phyloP scores from a whole-genome alignment of 345 rosid genomes.

The Raphanus sativus region DNA sequence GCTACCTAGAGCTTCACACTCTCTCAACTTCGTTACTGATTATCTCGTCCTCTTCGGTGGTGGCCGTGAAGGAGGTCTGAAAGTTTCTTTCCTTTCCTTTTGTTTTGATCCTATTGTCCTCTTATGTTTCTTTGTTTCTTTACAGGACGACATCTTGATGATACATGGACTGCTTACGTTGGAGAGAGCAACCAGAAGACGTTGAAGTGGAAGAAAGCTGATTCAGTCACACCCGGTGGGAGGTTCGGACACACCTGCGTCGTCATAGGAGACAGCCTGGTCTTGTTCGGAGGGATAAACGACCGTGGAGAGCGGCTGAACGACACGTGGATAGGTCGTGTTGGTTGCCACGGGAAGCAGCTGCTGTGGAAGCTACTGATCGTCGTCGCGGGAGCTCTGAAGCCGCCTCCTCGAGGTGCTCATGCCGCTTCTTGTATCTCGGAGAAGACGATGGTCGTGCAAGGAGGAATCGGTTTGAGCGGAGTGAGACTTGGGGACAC shows the following conservation, averaged over 20 bases:
- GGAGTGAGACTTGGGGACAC: constrained; percentile 79
- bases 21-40: constrained; percentile 83
- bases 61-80: constrained; percentile 83
- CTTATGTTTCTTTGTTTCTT: not conserved
- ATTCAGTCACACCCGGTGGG: constrained; percentile 75
- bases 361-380: constrained; percentile 65
- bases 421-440: constrained; percentile 84
- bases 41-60: constrained; percentile 89
- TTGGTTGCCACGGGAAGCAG: constrained; percentile 43
- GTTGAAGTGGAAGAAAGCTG: constrained; percentile 65
- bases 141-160: constrained; percentile 95
- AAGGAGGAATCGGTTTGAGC: constrained; percentile 76
- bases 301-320: constrained; percentile 78
- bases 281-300: constrained; percentile 89
- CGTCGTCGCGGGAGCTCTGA: constrained; percentile 44
- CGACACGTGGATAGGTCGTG: constrained; percentile 86
- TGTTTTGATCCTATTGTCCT: not conserved
- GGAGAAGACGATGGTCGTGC: constrained; percentile 67
- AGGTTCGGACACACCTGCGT: constrained; percentile 92
- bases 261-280: constrained; percentile 51
- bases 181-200: constrained; percentile 52
- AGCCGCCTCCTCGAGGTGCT: constrained; percentile 67
- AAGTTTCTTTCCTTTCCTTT: not conserved
- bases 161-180: constrained; percentile 76
- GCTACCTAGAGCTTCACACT: constrained; percentile 88